Percentiles rank a stretch among this genome's conserved stretches.
phyloP scores from a whole-genome alignment of 345 rosid species.

The Hibiscus mutabilis region DNA sequence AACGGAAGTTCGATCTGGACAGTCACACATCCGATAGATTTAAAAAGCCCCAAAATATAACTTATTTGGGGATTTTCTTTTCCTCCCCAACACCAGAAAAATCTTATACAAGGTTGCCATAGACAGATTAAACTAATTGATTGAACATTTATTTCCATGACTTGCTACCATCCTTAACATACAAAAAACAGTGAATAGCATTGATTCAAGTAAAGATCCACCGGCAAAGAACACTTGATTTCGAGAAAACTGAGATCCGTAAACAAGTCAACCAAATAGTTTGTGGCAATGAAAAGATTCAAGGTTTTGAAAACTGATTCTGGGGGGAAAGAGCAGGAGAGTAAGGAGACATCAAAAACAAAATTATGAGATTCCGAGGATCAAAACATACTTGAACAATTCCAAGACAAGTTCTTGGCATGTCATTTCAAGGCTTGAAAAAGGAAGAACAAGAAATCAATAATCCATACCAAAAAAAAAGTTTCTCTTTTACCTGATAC shows the following conservation, averaged over 20 bases:
- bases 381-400: background rate
- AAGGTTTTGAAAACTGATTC: background rate
- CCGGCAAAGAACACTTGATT: background rate
- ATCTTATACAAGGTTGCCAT: background rate
- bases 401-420: background rate
- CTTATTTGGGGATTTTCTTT: background rate
- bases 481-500: slow-evolving; percentile 20
- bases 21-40: background rate
- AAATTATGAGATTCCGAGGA: background rate
- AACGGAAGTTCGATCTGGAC: background rate
- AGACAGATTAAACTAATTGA: background rate
- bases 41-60: background rate
- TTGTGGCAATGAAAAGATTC: background rate
- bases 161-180: background rate
- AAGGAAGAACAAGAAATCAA: background rate
- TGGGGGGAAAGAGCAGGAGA: background rate
- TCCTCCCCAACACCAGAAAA: background rate
- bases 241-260: background rate
- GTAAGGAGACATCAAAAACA: background rate
- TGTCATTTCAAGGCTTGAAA: background rate
- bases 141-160: background rate
- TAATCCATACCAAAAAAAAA: background rate
- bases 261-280: background rate
- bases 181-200: background rate
- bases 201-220: background rate